Conservation (phyloP, 2,329 filamentous ascomycete species). For the Apiospora kogelbergensis region DNA sequence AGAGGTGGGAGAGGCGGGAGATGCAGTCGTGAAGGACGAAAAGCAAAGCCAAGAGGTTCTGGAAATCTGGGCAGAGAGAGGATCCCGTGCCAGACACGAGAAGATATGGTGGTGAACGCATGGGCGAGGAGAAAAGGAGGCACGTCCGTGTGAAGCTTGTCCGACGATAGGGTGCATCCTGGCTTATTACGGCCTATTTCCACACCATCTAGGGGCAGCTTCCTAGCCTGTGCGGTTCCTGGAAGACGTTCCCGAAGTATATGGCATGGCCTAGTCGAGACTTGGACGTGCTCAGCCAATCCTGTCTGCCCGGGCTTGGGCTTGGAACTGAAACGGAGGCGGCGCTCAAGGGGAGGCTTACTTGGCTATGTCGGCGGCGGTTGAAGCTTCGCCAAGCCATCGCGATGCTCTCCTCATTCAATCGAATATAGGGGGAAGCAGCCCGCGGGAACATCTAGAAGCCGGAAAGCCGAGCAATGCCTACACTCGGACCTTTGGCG, state of each 20-base stretch:
- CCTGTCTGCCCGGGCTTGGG: not conserved
- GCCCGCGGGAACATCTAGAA: not conserved
- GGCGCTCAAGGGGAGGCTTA: not conserved
- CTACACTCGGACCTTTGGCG: not conserved
- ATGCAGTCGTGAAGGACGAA: not conserved
- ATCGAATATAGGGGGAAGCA: not conserved
- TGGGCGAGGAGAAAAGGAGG: not conserved
- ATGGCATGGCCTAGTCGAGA: not conserved
- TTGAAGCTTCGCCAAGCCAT: not conserved
- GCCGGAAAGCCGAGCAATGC: not conserved
- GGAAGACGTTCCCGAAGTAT: not conserved
- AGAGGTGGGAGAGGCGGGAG: not conserved
- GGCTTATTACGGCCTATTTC: not conserved
- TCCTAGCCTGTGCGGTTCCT: not conserved
- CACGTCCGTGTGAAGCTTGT: not conserved
- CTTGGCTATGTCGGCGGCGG: not conserved
- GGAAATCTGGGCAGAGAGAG: not conserved
- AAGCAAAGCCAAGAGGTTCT: not conserved
- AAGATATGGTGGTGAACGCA: not conserved
- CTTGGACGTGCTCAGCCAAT: not conserved
- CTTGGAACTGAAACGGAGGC: not conserved
- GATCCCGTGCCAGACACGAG: not conserved
- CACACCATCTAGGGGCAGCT: not conserved
- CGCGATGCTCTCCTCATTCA: not conserved
- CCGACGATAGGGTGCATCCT: not conserved